Base-by-base conservation (phyloP, 129 eudicot species). In the Kitagawia praeruptora region DNA sequence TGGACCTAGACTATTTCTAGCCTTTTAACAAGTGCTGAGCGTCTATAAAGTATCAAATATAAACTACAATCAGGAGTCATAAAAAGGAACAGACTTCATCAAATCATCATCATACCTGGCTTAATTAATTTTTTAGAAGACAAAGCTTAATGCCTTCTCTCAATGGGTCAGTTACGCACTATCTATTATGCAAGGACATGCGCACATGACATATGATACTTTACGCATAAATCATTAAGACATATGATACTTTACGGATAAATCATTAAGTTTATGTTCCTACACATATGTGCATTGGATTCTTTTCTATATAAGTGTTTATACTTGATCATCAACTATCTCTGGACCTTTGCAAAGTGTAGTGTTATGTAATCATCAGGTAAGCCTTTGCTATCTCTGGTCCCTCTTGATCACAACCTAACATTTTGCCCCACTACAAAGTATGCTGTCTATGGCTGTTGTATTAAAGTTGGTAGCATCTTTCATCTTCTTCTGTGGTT, bases 341-440 rank as follows among this genome's bases (percentile, higher is more conserved):
- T 61, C 5, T 61, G 69, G 15, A 61, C 15, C 34, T 61, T 61
- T 61, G 69, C 69, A 9, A 25, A 2, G 69, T 61, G 69, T n/a
- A 25, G 69, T 61, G 37, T 8, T 61, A 61, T 61, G 28, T 61
- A 9, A n/a, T 25, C 69, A 61, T 61, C 69, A 61, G 69, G 69
- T 61, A 61, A 34, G 69, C 69, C 69, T 61, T 67, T 67, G 42
- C 73, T 21, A 67, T 34, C 73, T 67, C 73, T 15, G 73, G 73
- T 5, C 73, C 73, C 73, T 67, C 73, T 67, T 67, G 73, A 67
- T 31, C 41, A 67, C 73, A 67, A 34, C 73, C 42, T 34, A 31
- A 14, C 73, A 28, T 31, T 61, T 61, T 61, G 34, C 69, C 69
- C 69, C 69, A 61, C 69, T 61, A n/a, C 34, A 61, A 61, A 67